Base-by-base conservation (phyloP, 208 protist genomes). In the Wallacemonas collosoma region DNA sequence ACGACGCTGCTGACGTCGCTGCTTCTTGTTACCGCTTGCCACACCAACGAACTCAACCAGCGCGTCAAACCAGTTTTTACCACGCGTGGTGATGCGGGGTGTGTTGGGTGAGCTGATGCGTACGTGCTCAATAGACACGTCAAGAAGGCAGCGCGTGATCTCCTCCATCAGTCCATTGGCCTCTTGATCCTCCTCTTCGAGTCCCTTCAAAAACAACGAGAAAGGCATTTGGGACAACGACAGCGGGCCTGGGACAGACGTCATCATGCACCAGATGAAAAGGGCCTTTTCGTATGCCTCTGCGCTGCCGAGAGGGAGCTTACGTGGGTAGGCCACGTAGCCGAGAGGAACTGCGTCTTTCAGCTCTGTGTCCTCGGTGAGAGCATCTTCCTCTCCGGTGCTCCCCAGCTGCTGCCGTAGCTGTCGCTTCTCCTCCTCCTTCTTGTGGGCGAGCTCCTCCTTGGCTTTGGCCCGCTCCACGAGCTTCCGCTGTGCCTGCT, bases 141-240 rank as follows among this genome's bases (percentile, higher is more conserved):
- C 82, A 2, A 94, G 54, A 57, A 94, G 58, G 40, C 83, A 86
- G 38, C 56, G 70, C 9, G 78, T 83, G 68, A 94, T 71, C 72
- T 96, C 92, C 68, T 93, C 88, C 86, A 96, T 96, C 35, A 96
- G 77, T 0, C 86, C 86, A 68, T 96, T 94, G 8, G 67, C 77
- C 51, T 79, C 76, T 67, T 91, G 75, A 17, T 91, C 83, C 48
- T 92, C 79, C 50, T 82, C 77, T 11, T 80, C 35, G 38, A 97
- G 58, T 8, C 83, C 86, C 56, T 87, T 90, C 8, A 93, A 26
- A 79, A 97, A 97, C 7, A 86, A 71, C 17, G 56, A 66, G 65
- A 97, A 95, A 36, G 80, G 77, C 88, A 95, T 95, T 70, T 91
- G 89, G 4, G 89, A 94, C 39, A 95, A 81, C 47, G 72, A 72